These are phyloP conservation scores for Melampsora abietis-canadensis DNA, from an alignment of 1,284 basidiomycete genomes.

Conservation along the genomic window DNA sequence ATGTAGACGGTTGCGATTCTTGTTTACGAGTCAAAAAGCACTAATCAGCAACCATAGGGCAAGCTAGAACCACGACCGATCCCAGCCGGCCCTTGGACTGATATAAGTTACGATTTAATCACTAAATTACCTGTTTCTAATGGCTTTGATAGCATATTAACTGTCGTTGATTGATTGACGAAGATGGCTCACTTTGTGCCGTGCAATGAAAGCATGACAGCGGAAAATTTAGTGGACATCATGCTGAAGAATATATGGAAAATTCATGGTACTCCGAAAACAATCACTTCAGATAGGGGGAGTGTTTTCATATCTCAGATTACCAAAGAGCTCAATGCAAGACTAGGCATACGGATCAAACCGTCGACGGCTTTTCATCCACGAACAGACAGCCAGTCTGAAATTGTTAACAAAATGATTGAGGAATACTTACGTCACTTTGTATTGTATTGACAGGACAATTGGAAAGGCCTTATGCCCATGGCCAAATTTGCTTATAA, in stretches of 20 bases:
- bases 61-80: background rate
- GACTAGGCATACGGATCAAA: background rate
- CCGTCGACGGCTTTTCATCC: background rate
- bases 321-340: background rate
- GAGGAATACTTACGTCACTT: background rate
- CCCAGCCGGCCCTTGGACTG: constrained; percentile 1
- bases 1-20: background rate
- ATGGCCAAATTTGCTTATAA: constrained; percentile 4
- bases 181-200: background rate
- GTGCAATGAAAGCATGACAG: background rate
- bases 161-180: background rate
- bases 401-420: background rate
- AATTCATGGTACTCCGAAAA: background rate
- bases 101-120: constrained; percentile 6
- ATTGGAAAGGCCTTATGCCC: background rate
- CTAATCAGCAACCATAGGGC: background rate
- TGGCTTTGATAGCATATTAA: background rate
- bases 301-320: constrained; percentile 12
- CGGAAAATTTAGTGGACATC: background rate
- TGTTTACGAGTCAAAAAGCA: background rate
- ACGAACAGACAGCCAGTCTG: background rate
- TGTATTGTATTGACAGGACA: background rate
- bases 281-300: background rate
- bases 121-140: background rate
- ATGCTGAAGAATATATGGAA: background rate